These are phyloP conservation scores for Xylariomycetidae sp. DNA, from an alignment of 2,329 filamentous ascomycete genomes.

Conservation along the genomic window DNA sequence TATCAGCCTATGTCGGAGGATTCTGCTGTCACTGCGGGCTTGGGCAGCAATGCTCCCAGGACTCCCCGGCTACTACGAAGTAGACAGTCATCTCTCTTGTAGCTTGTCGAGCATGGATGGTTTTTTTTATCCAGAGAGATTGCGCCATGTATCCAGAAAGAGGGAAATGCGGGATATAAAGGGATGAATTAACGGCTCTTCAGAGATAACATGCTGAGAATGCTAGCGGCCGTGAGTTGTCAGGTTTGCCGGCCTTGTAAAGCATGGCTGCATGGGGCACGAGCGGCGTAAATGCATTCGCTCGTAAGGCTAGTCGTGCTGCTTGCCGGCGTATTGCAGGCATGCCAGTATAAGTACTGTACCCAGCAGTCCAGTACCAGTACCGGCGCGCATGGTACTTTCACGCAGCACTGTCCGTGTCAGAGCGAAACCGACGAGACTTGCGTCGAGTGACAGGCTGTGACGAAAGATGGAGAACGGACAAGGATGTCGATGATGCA, in stretches of 20 bases:
- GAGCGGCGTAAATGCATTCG: slow-evolving; percentile 22
- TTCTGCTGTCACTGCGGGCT: slow-evolving; percentile 29
- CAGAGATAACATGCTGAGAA: slow-evolving; percentile 18
- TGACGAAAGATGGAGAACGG: slow-evolving; percentile 18
- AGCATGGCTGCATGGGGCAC: too few relatives aligned
- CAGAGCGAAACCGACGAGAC: slow-evolving; percentile 9
- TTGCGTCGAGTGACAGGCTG: slow-evolving; percentile 8
- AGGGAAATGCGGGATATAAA: slow-evolving; percentile 19
- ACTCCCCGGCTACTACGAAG: slow-evolving; percentile 27
- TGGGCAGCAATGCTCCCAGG: slow-evolving; percentile 39
- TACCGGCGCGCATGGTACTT: too few relatives aligned
- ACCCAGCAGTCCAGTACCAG: too few relatives aligned
- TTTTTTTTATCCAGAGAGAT: too few relatives aligned
- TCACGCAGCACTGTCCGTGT: slow-evolving; percentile 21
- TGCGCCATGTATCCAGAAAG: too few relatives aligned
- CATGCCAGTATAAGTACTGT: slow-evolving; percentile 9
- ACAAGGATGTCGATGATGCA: slow-evolving; percentile 24
- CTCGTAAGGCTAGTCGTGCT: slow-evolving; percentile 18
- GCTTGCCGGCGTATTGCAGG: slow-evolving; percentile 14
- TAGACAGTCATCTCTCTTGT: too few relatives aligned
- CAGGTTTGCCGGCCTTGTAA: slow-evolving; percentile 17
- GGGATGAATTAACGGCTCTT: slow-evolving; percentile 16
- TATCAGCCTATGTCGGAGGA: slow-evolving; percentile 31
- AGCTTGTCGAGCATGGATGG: too few relatives aligned
- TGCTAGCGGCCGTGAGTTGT: slow-evolving; percentile 25